These are phyloP conservation scores for Jatropha curcas DNA, from an alignment of 345 rosid species.

Conservation along the genomic window DNA sequence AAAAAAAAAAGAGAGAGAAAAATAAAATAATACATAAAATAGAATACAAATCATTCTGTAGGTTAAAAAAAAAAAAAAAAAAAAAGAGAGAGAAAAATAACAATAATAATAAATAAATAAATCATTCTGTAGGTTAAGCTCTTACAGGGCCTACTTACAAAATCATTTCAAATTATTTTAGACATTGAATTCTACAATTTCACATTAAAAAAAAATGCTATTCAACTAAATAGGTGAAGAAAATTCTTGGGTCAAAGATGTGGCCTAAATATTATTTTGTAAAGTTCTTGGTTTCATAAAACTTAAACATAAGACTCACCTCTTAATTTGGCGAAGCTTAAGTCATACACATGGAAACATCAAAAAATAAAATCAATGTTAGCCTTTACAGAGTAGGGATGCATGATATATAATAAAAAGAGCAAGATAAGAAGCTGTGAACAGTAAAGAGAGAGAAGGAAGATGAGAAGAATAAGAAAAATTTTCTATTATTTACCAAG, in stretches of 20 bases:
- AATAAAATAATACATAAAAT: too few species aligned
- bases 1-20: too few species aligned
- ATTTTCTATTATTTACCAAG: neutral
- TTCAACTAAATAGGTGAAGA: neutral
- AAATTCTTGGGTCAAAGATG: neutral
- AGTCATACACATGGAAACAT: constrained; percentile 29
- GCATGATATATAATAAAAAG: neutral
- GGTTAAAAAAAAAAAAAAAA: too few species aligned
- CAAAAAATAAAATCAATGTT: constrained; percentile 30
- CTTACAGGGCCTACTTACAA: neutral
- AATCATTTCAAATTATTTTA: neutral
- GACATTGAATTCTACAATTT: neutral
- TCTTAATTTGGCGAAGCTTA: constrained; percentile 93
- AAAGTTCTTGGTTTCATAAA: constrained; percentile 3
- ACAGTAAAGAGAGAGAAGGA: neutral
- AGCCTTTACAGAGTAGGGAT: constrained; percentile 19
- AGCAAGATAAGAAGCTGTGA: constrained; percentile 6
- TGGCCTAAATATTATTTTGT: neutral
- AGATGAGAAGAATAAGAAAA: neutral
- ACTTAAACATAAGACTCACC: constrained; percentile 49
- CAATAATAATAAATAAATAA: too few species aligned
- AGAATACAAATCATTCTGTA: too few species aligned
- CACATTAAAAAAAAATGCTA: neutral
- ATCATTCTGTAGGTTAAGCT: neutral
- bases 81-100: too few species aligned